Evolutionary conservation across 2,329 filamentous ascomycete species (phyloP).

Genomic region (Cyclaneusma minus): DNA sequence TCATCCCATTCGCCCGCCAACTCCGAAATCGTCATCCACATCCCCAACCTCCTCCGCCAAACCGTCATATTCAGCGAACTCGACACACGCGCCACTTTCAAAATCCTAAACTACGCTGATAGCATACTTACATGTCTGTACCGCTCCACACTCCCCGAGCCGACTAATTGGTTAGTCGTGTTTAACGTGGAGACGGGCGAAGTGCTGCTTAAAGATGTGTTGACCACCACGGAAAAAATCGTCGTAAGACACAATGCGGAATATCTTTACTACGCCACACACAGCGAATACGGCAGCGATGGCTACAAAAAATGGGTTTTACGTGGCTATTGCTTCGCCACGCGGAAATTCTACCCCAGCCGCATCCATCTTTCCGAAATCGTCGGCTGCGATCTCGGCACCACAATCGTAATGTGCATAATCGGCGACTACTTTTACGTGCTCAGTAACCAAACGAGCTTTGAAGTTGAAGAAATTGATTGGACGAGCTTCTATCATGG

Average conservation of each 20-base stretch:
- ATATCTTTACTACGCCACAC: conserved; percentile 52
- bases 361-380: conserved; percentile 39
- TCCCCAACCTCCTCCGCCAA: conserved; percentile 24
- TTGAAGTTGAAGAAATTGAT: conserved; percentile 45
- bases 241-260: conserved; percentile 50
- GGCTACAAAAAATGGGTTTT: conserved; percentile 49
- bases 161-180: conserved; percentile 36
- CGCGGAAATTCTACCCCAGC: conserved; percentile 22
- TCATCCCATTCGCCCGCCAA: conserved; percentile 33
- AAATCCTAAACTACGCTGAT: conserved; percentile 39
- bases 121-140: conserved; percentile 42
- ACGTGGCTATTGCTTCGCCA: conserved; percentile 31
- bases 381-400: conserved; percentile 48
- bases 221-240: conserved; percentile 35
- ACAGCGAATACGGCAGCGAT: conserved; percentile 34
- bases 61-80: conserved; percentile 21
- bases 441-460: conserved; percentile 48
- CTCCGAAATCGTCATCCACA: conserved; percentile 39
- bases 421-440: conserved; percentile 51
- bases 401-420: conserved; percentile 57
- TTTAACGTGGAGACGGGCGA: conserved; percentile 25
- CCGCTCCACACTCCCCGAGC: conserved; percentile 22
- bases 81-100: conserved; percentile 28
- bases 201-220: conserved; percentile 24
- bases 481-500: conserved; percentile 58